Percentiles rank a stretch among this genome's conserved stretches.
Evolutionary conservation across 139 green algal species (phyloP).

Genomic region (Chlorella vulgaris): DNA sequence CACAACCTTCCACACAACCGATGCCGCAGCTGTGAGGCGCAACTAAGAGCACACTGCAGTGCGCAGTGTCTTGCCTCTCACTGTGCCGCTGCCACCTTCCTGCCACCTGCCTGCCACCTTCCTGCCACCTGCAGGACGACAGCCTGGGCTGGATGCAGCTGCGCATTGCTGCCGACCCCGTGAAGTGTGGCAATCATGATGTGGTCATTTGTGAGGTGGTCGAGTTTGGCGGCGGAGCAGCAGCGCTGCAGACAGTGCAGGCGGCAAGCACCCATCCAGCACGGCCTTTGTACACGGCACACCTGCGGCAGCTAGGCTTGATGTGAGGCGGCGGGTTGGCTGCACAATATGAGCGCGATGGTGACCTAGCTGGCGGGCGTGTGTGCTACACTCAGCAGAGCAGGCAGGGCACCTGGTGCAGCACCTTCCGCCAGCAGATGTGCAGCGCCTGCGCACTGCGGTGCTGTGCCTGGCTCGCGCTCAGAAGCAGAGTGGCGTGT

Average conservation of each 20-base stretch:
- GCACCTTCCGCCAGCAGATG: too few species aligned
- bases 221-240: too few species aligned
- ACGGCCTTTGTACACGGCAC: slow-evolving; percentile 48
- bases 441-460: too few species aligned
- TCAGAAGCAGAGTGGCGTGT: too few species aligned
- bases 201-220: slow-evolving; percentile 61
- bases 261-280: not conserved
- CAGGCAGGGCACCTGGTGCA: too few species aligned
- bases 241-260: not conserved
- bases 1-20: too few species aligned
- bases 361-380: not conserved
- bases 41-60: too few species aligned
- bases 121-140: not conserved
- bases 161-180: slow-evolving; percentile 38
- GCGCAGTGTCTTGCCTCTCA: not conserved
- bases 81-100: too few species aligned
- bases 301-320: slow-evolving; percentile 33
- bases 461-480: too few species aligned
- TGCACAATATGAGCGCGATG: too few species aligned
- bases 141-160: slow-evolving; percentile 54
- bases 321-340: slow-evolving; percentile 3
- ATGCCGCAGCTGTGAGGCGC: too few species aligned
- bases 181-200: slow-evolving; percentile 56
- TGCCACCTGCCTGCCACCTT: not conserved
- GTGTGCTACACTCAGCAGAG: not conserved